Conservation (phyloP, 2,329 filamentous ascomycete species). For the Xylaria polymorpha region DNA sequence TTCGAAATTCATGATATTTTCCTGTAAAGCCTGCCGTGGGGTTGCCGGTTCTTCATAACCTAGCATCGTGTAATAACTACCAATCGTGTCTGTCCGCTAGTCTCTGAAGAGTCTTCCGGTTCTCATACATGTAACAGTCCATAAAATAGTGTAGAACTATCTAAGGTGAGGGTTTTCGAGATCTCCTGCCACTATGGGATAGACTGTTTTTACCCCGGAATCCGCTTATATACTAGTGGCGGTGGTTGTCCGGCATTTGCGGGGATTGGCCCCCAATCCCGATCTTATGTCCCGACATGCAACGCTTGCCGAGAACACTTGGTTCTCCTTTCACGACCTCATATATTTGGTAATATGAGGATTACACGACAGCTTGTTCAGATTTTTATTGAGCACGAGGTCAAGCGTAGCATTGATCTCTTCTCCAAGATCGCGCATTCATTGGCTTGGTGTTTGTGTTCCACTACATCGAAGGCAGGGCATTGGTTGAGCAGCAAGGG, state of each 20-base stretch:
- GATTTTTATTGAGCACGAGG: background rate
- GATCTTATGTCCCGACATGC: background rate
- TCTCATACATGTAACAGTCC: background rate
- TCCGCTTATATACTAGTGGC: constrained; percentile 20
- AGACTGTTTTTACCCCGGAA: constrained; percentile 22
- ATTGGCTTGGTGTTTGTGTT: background rate
- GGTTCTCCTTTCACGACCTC: background rate
- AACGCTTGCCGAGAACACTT: constrained; percentile 3
- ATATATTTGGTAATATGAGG: no score
- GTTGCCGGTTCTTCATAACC: background rate
- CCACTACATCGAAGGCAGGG: background rate
- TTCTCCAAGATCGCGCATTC: background rate
- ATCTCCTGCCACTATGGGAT: constrained; percentile 32
- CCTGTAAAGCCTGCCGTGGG: constrained; percentile 5
- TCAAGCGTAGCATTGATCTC: background rate
- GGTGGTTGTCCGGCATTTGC: constrained; percentile 8
- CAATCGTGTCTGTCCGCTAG: constrained; percentile 8
- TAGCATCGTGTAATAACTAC: constrained; percentile 1
- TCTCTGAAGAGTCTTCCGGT: constrained; percentile 10
- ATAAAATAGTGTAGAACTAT: constrained; percentile 9
- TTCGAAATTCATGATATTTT: constrained; percentile 17
- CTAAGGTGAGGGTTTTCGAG: constrained; percentile 12
- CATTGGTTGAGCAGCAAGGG: background rate
- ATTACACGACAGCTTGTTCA: background rate
- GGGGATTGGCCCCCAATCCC: constrained; percentile 10